Conservation (phyloP, 257 asterid species). For the Penstemon davidsonii region DNA sequence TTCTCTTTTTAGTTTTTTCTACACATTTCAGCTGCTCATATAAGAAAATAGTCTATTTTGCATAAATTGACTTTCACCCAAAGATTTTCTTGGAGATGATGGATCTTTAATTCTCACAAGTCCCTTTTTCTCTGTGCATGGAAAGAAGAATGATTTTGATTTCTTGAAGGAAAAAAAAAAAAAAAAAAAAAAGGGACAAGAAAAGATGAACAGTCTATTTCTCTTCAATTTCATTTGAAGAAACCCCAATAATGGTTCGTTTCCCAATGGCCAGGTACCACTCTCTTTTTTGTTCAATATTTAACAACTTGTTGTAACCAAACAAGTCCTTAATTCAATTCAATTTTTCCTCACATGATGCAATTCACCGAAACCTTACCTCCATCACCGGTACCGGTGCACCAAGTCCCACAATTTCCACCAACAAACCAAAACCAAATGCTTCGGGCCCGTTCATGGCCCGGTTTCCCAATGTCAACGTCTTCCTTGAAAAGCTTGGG, state of each 20-base stretch:
- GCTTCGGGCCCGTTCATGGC: slow-evolving; percentile 49
- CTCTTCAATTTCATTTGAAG: slow-evolving; percentile 44
- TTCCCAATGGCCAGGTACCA: slow-evolving; percentile 72
- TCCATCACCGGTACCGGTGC: slow-evolving; percentile 32
- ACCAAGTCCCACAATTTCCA: slow-evolving; percentile 11
- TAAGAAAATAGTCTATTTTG: slow-evolving; percentile 36
- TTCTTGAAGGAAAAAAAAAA: neutral
- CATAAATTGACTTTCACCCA: slow-evolving; percentile 37
- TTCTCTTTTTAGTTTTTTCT: neutral
- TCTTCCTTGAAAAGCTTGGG: slow-evolving; percentile 40
- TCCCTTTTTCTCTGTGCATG: slow-evolving; percentile 20
- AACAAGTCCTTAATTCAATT: too few relatives aligned
- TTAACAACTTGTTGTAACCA: neutral
- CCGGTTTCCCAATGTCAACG: slow-evolving; percentile 62
- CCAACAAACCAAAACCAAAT: slow-evolving; percentile 41
- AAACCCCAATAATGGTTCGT: slow-evolving; percentile 39
- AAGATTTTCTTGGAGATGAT: slow-evolving; percentile 27
- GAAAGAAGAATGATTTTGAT: slow-evolving; percentile 27
- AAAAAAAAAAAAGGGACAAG: neutral
- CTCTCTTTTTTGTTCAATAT: slow-evolving; percentile 14
- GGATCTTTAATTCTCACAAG: neutral
- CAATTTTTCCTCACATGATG: slow-evolving; percentile 41
- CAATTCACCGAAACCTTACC: slow-evolving; percentile 63
- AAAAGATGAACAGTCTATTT: slow-evolving; percentile 67
- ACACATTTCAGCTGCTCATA: too few relatives aligned